Conservation (phyloP, 75 land plant species). For the Selaginella tamariscina region DNA sequence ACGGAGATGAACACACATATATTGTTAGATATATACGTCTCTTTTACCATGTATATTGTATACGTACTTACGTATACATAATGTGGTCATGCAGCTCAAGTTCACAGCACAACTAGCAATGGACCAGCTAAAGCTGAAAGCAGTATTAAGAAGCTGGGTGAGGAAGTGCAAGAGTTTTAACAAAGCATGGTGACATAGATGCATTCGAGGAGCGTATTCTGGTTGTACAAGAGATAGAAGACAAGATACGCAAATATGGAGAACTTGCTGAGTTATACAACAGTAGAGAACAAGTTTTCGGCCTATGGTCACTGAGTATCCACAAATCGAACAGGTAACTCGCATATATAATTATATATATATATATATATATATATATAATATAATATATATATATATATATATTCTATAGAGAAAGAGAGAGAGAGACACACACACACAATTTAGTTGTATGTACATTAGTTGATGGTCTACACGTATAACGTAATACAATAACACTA, state of each 20-base stretch:
- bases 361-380: too few species aligned
- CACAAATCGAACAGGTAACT: too few species aligned
- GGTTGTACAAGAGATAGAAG: constrained; percentile 22
- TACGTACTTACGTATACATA: not conserved
- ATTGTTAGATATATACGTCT: too few species aligned
- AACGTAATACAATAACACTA: too few species aligned
- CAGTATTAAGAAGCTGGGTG: constrained; percentile 15
- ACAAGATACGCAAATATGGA: constrained; percentile 16
- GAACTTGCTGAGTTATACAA: constrained; percentile 20
- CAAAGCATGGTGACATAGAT: constrained; percentile 24
- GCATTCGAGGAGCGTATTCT: constrained; percentile 27
- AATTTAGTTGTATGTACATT: too few species aligned
- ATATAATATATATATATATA: too few species aligned
- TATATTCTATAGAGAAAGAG: too few species aligned
- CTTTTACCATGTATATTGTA: not conserved
- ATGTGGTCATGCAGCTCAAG: constrained; percentile 15
- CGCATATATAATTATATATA: too few species aligned
- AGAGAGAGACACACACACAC: too few species aligned
- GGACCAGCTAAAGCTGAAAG: constrained; percentile 25
- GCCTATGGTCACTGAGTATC: constrained; percentile 23
- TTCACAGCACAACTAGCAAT: constrained; percentile 20
- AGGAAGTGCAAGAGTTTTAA: constrained; percentile 23
- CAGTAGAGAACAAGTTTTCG: constrained; percentile 27
- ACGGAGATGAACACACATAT: too few species aligned
- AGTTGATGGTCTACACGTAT: too few species aligned